Percentiles rank a stretch among this genome's conserved stretches.
These are phyloP conservation scores for Dendrobium nobile DNA, from an alignment of 106 monocot species.

Conservation along the genomic window DNA sequence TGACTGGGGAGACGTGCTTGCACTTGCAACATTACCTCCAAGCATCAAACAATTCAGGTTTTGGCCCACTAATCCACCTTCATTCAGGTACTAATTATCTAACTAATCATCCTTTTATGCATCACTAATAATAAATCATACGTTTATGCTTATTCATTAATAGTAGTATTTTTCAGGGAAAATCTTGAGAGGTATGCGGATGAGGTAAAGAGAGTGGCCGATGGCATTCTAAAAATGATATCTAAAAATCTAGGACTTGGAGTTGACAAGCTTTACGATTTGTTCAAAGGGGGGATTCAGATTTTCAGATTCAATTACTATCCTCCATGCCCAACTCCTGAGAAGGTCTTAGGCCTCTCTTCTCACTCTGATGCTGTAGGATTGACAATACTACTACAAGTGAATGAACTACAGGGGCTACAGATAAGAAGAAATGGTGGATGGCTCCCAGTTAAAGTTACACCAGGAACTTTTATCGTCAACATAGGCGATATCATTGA, in stretches of 20 bases:
- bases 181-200: conserved; percentile 3
- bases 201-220: conserved; percentile 15
- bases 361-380: conserved; percentile 23
- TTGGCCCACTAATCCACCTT: conserved; percentile 28
- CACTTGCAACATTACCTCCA: conserved; percentile 18
- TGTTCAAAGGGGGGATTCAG: conserved; percentile 11
- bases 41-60: conserved; percentile 9
- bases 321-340: conserved; percentile 14
- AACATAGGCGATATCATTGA: conserved; percentile 29
- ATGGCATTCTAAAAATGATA: conserved; percentile 5
- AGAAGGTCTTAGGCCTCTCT: conserved; percentile 19
- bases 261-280: background rate
- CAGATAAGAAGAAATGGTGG: conserved; percentile 16
- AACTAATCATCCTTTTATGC: no score
- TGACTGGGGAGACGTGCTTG: conserved; percentile 37
- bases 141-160: no score
- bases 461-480: conserved; percentile 13
- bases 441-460: conserved; percentile 15
- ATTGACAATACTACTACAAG: conserved; percentile 23
- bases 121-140: no score
- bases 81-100: background rate
- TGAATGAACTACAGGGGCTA: conserved; percentile 11
- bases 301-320: conserved; percentile 17
- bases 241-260: conserved; percentile 18
- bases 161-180: conserved; percentile 22